Evolutionary conservation across 257 asterid genomes (phyloP).

Genomic region (Scutellaria minor): DNA sequence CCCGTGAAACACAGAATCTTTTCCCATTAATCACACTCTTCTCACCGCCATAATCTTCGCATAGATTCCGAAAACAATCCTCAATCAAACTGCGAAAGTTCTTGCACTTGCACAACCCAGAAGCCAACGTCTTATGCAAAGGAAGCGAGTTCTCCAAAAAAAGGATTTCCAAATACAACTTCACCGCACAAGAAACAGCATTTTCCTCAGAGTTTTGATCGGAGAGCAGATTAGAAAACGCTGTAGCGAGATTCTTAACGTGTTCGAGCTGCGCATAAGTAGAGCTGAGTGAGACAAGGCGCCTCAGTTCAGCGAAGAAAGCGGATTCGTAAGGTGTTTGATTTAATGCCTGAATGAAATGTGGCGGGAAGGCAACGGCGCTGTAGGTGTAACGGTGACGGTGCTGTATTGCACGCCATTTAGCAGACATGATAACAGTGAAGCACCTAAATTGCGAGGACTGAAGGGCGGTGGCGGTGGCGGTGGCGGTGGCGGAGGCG

Average conservation of each 20-base stretch:
- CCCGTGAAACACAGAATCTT: conserved; percentile 84
- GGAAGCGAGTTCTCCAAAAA: conserved; percentile 87
- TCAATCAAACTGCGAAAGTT: conserved; percentile 51
- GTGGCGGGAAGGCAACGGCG: conserved; percentile 67
- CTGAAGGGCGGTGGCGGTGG: conserved; percentile 28
- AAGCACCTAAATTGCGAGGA: neutral
- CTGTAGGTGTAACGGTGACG: conserved; percentile 93
- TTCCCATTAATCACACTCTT: conserved; percentile 53
- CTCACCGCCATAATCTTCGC: conserved; percentile 72
- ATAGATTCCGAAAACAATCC: conserved; percentile 61
- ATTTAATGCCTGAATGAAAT: conserved; percentile 62
- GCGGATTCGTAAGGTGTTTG: conserved; percentile 52
- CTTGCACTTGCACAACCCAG: conserved; percentile 70
- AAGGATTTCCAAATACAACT: conserved; percentile 65
- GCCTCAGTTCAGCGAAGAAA: conserved; percentile 63
- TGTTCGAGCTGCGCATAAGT: conserved; percentile 87
- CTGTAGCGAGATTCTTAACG: conserved; percentile 65
- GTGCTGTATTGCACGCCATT: conserved; percentile 98
- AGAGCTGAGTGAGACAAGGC: conserved; percentile 69
- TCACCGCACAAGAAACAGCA: conserved; percentile 56
- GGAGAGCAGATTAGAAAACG: conserved; percentile 60
- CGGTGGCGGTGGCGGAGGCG: conserved; percentile 18
- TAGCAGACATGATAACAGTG: conserved; percentile 63
- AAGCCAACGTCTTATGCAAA: conserved; percentile 75
- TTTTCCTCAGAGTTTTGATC: conserved; percentile 46